Percentiles rank a stretch among this genome's conserved stretches.
phyloP scores from a whole-genome alignment of 108 stramenopile species.

The Skeletonema grethae region DNA sequence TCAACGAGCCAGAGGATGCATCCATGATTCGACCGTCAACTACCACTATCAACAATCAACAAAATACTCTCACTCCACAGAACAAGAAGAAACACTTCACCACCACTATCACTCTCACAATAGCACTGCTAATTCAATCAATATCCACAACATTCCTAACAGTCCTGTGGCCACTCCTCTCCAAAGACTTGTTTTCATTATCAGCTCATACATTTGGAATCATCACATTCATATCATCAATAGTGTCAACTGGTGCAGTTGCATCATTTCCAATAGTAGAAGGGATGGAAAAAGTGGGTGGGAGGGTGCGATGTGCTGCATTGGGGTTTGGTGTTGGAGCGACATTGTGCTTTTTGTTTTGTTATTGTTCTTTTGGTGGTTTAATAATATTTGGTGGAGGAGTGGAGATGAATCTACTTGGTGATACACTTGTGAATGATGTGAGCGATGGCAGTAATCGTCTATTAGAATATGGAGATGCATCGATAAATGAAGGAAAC shows the following conservation, averaged over 20 bases:
- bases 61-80: neutral
- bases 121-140: slow-evolving; percentile 31
- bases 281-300: slow-evolving; percentile 19
- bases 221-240: slow-evolving; percentile 29
- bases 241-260: slow-evolving; percentile 28
- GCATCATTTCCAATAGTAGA: slow-evolving; percentile 35
- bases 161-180: slow-evolving; percentile 35
- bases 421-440: neutral
- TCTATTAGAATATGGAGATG: neutral
- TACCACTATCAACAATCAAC: neutral
- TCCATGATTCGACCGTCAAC: neutral
- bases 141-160: slow-evolving; percentile 25
- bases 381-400: neutral
- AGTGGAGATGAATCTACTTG: neutral
- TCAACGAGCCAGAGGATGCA: slow-evolving; percentile 21
- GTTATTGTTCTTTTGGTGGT: slow-evolving; percentile 20
- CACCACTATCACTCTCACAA: slow-evolving; percentile 13
- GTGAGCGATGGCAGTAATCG: neutral
- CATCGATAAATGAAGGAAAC: neutral
- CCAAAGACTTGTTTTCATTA: slow-evolving; percentile 27
- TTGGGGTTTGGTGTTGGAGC: slow-evolving; percentile 20
- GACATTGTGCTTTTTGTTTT: slow-evolving; percentile 12
- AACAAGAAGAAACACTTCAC: neutral
- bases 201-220: slow-evolving; percentile 38
- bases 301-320: slow-evolving; percentile 31